Evolutionary conservation across 768 basidiomycete species (phyloP), one percentile per base, ranked within the genome.

Genomic region (Russula dissimulans): DNA sequence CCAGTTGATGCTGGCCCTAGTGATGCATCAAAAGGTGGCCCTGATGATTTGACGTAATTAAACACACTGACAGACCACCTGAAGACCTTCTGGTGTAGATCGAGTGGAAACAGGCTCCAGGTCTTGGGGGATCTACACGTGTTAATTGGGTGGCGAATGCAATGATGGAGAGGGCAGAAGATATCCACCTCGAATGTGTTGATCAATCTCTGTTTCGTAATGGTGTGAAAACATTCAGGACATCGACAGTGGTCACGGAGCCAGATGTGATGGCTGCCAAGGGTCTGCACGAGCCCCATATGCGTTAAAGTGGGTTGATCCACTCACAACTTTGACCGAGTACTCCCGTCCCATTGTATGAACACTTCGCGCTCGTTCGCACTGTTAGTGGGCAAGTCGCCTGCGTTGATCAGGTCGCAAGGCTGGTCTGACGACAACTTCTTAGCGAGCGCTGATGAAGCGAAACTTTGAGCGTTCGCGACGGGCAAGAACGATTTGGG

Each of bases 191-290:
- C 84, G 65, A 87, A 91, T 1, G 94, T 92, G 68, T 89, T 85
- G 54, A 92, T 75, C 10, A 97, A 72, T n/a, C 95, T 79, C 71
- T 97, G 95, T 68, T 91, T 95, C 17, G 95, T 97, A 61, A 84
- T 70, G 0, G 86, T 76, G 71, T 97, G 95, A 68, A 90, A 95
- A 71, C 93, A 95, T 52, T 82, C 75, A 5, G 86, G 75, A 70
- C 93, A 97, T 38, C 93, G 80, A 70, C 95, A 98, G 65, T 97
- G 95, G 68, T 97, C 95, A 46, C 91, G 78, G 26, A 97, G 75
- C 89, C 92, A 97, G 43, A 92, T 81, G 67, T 93, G 84, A 69
- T 95, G 91, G 69, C 95, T 97, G 7, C 65, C 64, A 29, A 56
- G 32, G 8, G 22, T 50, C 42, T 17, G 9, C 8, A 32, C 8